A percentile compares a stretch with the other conserved stretches of the same genome.
These are phyloP conservation scores for Trapa bicornis DNA, from an alignment of 345 rosid species.

Conservation along the genomic window DNA sequence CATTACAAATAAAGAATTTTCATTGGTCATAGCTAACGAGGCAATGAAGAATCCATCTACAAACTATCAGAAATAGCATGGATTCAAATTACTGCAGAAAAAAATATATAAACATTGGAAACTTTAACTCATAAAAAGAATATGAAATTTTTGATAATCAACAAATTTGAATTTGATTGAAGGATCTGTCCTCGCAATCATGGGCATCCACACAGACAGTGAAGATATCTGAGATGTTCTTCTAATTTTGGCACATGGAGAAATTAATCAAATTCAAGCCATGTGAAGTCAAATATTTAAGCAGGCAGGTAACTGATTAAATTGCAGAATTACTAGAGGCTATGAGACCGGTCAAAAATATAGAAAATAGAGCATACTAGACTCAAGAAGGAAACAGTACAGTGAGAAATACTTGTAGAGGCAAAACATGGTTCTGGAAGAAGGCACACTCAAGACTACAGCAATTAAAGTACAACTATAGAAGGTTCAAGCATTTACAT, in stretches of 20 bases:
- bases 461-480: neutral
- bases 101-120: neutral
- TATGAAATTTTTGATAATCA: neutral
- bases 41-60: neutral
- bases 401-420: neutral
- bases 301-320: neutral
- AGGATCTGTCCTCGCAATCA: neutral
- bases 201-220: neutral
- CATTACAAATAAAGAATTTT: neutral
- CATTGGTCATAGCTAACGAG: neutral
- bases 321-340: neutral
- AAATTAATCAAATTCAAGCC: neutral
- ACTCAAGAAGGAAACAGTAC: no score
- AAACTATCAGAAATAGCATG: neutral
- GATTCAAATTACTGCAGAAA: neutral
- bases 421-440: neutral
- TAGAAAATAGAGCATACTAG: neutral
- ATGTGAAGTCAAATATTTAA: neutral
- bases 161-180: neutral
- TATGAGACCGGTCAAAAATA: neutral
- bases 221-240: neutral
- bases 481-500: neutral
- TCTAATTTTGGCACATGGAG: neutral
- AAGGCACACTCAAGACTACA: neutral
- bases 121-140: neutral